Evolutionary conservation across 768 basidiomycete species (phyloP).

Genomic region (Mycena chlorophos): DNA sequence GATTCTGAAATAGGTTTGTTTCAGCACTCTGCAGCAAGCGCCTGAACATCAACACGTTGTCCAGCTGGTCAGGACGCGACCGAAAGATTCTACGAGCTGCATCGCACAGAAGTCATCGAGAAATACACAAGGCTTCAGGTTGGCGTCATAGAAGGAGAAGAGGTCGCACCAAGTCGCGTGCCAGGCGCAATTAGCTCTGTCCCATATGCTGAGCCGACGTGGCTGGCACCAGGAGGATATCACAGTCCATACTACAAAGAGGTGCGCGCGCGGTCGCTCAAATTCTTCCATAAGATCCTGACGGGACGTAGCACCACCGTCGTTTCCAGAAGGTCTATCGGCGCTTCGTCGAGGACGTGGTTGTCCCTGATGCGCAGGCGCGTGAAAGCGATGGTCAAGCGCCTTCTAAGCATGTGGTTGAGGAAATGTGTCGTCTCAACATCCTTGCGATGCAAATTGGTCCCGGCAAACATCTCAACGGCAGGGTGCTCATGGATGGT

Average conservation of each 20-base stretch:
- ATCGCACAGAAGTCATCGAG: slow-evolving; percentile 41
- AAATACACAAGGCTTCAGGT: slow-evolving; percentile 59
- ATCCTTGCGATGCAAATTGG: slow-evolving; percentile 92
- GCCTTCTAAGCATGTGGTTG: slow-evolving; percentile 56
- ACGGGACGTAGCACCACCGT: slow-evolving; percentile 51
- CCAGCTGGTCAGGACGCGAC: slow-evolving; percentile 69
- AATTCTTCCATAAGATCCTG: slow-evolving; percentile 13
- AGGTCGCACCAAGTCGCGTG: slow-evolving; percentile 43
- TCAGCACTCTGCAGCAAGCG: slow-evolving; percentile 29
- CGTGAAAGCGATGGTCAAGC: slow-evolving; percentile 70
- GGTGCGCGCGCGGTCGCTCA: slow-evolving; percentile 62
- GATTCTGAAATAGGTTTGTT: slow-evolving; percentile 71
- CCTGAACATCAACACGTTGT: slow-evolving; percentile 43
- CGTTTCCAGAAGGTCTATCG: slow-evolving; percentile 64
- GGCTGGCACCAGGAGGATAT: slow-evolving; percentile 37
- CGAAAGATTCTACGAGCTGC: slow-evolving; percentile 33
- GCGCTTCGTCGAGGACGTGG: slow-evolving; percentile 70
- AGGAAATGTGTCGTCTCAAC: slow-evolving; percentile 67
- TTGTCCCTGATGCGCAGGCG: slow-evolving; percentile 55
- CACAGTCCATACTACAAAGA: slow-evolving; percentile 35
- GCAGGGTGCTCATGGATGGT: slow-evolving; percentile 75
- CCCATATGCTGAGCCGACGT: slow-evolving; percentile 80
- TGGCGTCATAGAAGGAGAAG: slow-evolving; percentile 59
- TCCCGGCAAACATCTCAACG: slow-evolving; percentile 87
- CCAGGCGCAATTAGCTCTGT: slow-evolving; percentile 60